Percentiles rank a stretch among this genome's conserved stretches.
Conservation (phyloP, 768 basidiomycete genomes). For the Multifurca ochricompacta region DNA sequence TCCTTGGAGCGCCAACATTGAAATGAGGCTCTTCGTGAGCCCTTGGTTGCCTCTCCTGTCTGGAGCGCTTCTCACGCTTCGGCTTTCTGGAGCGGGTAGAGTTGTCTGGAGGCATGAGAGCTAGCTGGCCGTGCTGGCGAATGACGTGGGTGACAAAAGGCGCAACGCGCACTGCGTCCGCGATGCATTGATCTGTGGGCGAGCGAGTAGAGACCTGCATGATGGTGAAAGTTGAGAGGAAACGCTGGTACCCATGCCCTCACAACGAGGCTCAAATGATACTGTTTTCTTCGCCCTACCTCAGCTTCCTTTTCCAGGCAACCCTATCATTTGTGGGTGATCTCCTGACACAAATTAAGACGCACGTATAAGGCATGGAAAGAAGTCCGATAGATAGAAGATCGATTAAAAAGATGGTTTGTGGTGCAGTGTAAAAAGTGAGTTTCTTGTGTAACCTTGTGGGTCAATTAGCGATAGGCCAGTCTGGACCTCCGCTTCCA, state of each 20-base stretch:
- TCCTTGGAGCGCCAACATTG: slow-evolving; percentile 19
- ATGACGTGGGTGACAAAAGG: slow-evolving; percentile 54
- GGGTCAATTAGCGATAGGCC: too few species aligned
- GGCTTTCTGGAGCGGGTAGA: slow-evolving; percentile 39
- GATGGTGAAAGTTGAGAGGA: slow-evolving; percentile 17
- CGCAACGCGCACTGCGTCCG: slow-evolving; percentile 29
- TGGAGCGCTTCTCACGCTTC: slow-evolving; percentile 26
- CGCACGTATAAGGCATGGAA: slow-evolving; percentile 1
- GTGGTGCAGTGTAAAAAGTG: too few species aligned
- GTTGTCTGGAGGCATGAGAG: slow-evolving; percentile 45
- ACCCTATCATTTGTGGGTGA: not conserved
- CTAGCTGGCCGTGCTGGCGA: slow-evolving; percentile 45
- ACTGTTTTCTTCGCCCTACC: slow-evolving; percentile 5
- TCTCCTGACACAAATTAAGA: slow-evolving; percentile 9
- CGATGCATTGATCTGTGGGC: slow-evolving; percentile 21
- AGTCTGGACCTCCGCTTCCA: too few species aligned
- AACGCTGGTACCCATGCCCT: slow-evolving; percentile 21
- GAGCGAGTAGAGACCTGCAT: slow-evolving; percentile 21
- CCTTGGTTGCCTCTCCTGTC: slow-evolving; percentile 11
- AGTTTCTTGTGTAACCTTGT: too few species aligned
- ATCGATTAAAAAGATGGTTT: not conserved
- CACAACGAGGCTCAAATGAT: slow-evolving; percentile 20
- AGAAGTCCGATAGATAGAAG: not conserved
- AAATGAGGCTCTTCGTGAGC: slow-evolving; percentile 20
- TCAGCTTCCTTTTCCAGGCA: slow-evolving; percentile 15